These are phyloP conservation scores for Zea luxurians DNA, from an alignment of 176 grass and related monocot genomes.

Conservation along the genomic window DNA sequence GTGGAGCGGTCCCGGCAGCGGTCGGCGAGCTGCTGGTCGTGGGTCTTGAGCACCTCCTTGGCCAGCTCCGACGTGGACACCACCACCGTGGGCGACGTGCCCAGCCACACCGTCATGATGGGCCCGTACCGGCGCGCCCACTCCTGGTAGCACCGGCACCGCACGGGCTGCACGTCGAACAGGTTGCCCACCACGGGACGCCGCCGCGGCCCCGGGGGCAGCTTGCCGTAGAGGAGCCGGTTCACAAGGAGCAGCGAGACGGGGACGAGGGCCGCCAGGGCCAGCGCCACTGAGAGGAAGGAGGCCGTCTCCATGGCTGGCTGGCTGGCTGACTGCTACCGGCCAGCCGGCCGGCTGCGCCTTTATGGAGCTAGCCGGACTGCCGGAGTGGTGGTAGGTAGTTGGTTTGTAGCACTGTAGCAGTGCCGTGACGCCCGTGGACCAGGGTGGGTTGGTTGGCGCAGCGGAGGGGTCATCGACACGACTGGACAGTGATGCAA, in stretches of 20 bases:
- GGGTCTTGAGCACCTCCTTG: conserved; percentile 62
- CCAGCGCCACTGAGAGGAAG: conserved; percentile 41
- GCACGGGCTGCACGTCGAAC: conserved; percentile 64
- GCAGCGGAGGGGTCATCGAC: no score
- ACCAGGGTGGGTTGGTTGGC: no score
- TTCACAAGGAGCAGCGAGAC: conserved; percentile 35
- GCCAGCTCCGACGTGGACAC: conserved; percentile 66
- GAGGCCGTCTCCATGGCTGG: conserved; percentile 40
- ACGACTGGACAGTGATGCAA: no score
- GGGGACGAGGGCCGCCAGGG: conserved; percentile 27
- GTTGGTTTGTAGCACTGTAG: no score
- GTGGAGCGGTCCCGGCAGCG: conserved; percentile 49
- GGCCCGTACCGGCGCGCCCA: conserved; percentile 66
- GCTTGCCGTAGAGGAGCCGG: conserved; percentile 40
- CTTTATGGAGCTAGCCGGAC: neutral
- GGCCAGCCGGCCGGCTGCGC: neutral
- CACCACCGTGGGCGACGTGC: conserved; percentile 49
- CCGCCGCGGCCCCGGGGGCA: conserved; percentile 60
- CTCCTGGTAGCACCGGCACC: conserved; percentile 77
- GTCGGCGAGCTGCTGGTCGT: conserved; percentile 70
- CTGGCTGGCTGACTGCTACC: no score
- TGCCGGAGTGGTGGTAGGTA: neutral
- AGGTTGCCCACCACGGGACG: conserved; percentile 83
- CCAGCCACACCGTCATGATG: conserved; percentile 74
- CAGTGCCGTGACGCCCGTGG: no score